A percentile compares a stretch with the other conserved stretches of the same genome.
These are phyloP conservation scores for Diaporthe caulivora DNA, from an alignment of 2,329 filamentous ascomycete species.

Conservation along the genomic window DNA sequence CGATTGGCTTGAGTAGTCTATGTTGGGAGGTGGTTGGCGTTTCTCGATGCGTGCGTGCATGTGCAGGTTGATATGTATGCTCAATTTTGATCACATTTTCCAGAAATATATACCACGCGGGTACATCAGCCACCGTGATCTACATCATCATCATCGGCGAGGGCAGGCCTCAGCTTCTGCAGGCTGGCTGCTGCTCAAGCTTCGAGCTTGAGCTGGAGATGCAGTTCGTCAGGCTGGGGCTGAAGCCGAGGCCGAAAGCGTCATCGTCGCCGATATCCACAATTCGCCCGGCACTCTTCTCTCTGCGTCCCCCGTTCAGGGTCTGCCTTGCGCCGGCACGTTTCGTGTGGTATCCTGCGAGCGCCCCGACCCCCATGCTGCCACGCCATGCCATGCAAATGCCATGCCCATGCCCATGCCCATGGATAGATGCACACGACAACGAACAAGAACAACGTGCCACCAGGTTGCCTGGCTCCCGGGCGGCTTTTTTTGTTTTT, in stretches of 20 bases:
- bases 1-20: background rate
- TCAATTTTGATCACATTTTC: constrained; percentile 8
- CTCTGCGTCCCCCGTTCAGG: constrained; percentile 3
- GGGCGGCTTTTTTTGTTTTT: background rate
- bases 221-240: background rate
- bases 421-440: no score
- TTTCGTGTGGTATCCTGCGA: constrained; percentile 20
- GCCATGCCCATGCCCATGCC: background rate
- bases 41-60: background rate
- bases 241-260: constrained; percentile 16
- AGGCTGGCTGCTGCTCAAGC: background rate
- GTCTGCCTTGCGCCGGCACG: constrained; percentile 10
- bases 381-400: background rate
- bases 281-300: background rate
- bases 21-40: background rate
- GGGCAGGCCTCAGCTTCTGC: constrained; percentile 20
- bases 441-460: background rate
- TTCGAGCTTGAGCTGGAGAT: background rate
- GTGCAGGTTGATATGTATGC: background rate
- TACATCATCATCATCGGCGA: constrained; percentile 3
- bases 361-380: background rate
- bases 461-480: background rate
- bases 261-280: background rate
- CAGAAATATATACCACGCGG: background rate
- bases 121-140: no score